Evolutionary conservation across 805 yeast genomes (phyloP).

Genomic region (Ogataea haglerorum): DNA sequence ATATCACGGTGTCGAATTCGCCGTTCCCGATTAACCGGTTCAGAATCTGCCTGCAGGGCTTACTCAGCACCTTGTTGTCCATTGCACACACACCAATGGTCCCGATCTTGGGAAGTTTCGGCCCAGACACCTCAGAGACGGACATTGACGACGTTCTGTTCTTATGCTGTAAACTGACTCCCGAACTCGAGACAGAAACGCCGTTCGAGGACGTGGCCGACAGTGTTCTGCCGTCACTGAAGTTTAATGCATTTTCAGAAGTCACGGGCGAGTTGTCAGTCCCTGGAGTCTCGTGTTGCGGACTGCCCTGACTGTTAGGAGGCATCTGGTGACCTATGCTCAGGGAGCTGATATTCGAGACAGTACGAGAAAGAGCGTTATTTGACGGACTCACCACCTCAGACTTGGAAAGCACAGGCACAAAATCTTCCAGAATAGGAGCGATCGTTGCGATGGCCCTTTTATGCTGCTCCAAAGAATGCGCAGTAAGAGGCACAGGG

Average conservation of each 20-base stretch:
- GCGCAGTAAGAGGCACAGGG: constrained; percentile 31
- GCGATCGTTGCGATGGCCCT: constrained; percentile 78
- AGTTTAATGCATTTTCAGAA: background rate
- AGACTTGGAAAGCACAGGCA: constrained; percentile 60
- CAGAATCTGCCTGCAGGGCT: constrained; percentile 90
- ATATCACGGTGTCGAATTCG: constrained; percentile 93
- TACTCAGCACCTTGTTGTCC: constrained; percentile 94
- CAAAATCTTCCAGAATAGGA: constrained; percentile 66
- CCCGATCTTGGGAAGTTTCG: constrained; percentile 70
- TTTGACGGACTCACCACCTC: constrained; percentile 34
- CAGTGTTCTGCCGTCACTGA: constrained; percentile 8
- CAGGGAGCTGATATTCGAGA: constrained; percentile 30
- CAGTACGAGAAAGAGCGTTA: constrained; percentile 31
- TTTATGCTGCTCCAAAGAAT: constrained; percentile 35
- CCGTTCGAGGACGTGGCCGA: constrained; percentile 9
- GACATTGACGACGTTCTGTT: constrained; percentile 32
- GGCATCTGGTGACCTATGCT: constrained; percentile 24
- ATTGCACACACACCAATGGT: constrained; percentile 98
- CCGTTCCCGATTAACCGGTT: constrained; percentile 87
- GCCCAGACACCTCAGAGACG: constrained; percentile 40
- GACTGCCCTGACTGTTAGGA: constrained; percentile 3
- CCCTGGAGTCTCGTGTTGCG: constrained; percentile 4
- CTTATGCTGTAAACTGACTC: constrained; percentile 14
- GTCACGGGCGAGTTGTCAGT: constrained; percentile 1
- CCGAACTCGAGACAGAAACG: constrained; percentile 17